A percentile compares a stretch with the other conserved stretches of the same genome.
phyloP scores from a whole-genome alignment of 108 stramenopile species.

The Cyclostephanos tholiformis region DNA sequence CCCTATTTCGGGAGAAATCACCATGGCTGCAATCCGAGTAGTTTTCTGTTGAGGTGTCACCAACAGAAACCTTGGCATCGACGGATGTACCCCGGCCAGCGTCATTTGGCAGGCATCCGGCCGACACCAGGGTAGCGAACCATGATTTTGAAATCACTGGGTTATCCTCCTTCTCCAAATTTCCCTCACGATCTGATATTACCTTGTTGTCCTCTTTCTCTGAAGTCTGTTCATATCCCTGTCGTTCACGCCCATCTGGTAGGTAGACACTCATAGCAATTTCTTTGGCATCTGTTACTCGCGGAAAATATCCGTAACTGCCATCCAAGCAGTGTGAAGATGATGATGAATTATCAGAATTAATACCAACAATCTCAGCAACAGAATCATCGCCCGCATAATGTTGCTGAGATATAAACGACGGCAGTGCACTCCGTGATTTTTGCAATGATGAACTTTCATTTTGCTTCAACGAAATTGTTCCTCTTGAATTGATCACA shows the following conservation, averaged over 20 bases:
- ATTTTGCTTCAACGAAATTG: conserved; percentile 28
- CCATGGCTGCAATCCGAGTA: conserved; percentile 4
- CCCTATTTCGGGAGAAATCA: neutral
- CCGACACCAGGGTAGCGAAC: too few relatives aligned
- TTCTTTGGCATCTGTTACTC: too few relatives aligned
- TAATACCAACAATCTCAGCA: neutral
- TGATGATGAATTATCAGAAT: neutral
- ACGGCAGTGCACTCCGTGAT: conserved; percentile 18
- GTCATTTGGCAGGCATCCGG: neutral
- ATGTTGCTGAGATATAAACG: neutral
- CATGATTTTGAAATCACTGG: too few relatives aligned
- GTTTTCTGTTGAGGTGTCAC: conserved; percentile 4
- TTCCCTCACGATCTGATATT: too few relatives aligned
- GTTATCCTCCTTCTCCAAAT: too few relatives aligned
- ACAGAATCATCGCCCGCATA: neutral
- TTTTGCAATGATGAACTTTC: conserved; percentile 19
- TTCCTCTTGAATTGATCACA: conserved; percentile 33
- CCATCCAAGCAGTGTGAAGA: too few relatives aligned
- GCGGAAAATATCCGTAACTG: too few relatives aligned
- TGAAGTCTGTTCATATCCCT: too few relatives aligned
- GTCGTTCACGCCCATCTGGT: too few relatives aligned
- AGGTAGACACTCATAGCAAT: too few relatives aligned
- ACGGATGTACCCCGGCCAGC: neutral
- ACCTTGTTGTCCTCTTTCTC: too few relatives aligned
- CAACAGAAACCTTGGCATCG: neutral